Base-by-base conservation (phyloP, 139 green algal species). In the Spirogloea muscicola region DNA sequence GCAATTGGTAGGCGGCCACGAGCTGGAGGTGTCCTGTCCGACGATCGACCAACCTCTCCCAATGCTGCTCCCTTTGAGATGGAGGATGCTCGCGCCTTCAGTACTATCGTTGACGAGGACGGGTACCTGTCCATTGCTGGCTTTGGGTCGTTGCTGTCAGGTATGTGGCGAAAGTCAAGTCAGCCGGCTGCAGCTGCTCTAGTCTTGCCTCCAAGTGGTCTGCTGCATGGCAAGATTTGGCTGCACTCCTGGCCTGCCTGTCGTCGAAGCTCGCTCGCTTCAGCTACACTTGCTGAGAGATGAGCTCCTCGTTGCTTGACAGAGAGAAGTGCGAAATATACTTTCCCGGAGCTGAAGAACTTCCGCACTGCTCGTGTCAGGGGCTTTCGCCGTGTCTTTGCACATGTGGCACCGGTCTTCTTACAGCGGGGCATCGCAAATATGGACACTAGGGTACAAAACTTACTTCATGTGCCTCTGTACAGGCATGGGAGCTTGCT, bases 371-470 rank as follows among this genome's bases (percentile, higher is more conserved):
- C 76, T 2, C 75, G 87, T 65, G 37, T 96, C 7, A 39, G 39
- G 16, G 89, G 87, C 41, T 97, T 84, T 69, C 65, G 91, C 16
- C 80, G 92, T 6, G 87, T 97, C 27, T 97, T 97, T 81, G 85
- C 85, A 0, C 92, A 97, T 74, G 90, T 85, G 21, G 82, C 88
- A 13, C 84, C 89, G 36, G 84, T 96, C 7, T 97, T 96, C 78
- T 91, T 91, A 48, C 52, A 82, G 13, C 72, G 89, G 1, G 91
- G 91, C 67, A 95, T 96, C 38, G 91, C 91, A 0, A 82, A 84
- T 3, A 66, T 77, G 1, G 86, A 92, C 2, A 75, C 66, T n/a
- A 96, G 88, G 40, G 79, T 89, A 57, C 10, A 40, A n/a, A n/a
- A n/a, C 7, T n/a, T 52, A 27, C 13, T 16, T 27, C 13, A n/a